Evolutionary conservation across 371 early-diverging fungal genomes (phyloP), one percentile per base, ranked within the genome.

Genomic region (Haplosporangium sp.): DNA sequence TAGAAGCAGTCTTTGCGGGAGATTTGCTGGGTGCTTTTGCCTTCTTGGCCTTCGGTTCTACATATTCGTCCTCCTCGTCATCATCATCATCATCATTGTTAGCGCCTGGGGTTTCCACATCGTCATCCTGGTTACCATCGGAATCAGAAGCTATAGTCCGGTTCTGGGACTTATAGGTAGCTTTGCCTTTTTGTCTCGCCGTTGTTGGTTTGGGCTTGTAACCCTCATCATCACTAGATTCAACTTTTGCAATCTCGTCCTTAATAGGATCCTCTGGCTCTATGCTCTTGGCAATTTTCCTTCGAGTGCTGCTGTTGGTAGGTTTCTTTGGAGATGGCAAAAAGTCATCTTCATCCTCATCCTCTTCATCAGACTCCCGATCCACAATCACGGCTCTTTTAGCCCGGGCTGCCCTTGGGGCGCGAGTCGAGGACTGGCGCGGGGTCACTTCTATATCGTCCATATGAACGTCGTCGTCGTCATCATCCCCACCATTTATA

Each of bases 361-460:
- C 67, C 34, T 76, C 77, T 52, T 68, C 63, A 35, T 69, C 72
- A 5, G 74, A 67, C 20, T 70, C 72, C 6, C 60, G 61, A 53
- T 77, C 77, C 45, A 77, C 73, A 39, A 72, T 69, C 44, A 58
- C 77, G 8, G 77, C 45, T 8, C 77, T 65, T 47, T 77, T 77
- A 50, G 66, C 66, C 8, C 77, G 69, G n/a, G 73, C 77, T 3
- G 77, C 69, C 39, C 77, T 68, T 9, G 77, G 77, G 3, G 69
- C 73, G 9, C 77, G 67, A n/a, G 77, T 38, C 6, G 67, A 58
- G 4, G 58, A 40, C 50, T 47, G 65, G 8, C 77, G 72, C 1
- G 77, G 72, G 3, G 65, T 44, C 34, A 77, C 52, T 2, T 60
- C 68, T 38, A 65, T 62, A 35, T 68, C 73, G 7, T 77, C 77